Evolutionary conservation across 2,329 filamentous ascomycete genomes (phyloP), one percentile per base, ranked within the genome.

Genomic region (Clonostachys rhizophaga): DNA sequence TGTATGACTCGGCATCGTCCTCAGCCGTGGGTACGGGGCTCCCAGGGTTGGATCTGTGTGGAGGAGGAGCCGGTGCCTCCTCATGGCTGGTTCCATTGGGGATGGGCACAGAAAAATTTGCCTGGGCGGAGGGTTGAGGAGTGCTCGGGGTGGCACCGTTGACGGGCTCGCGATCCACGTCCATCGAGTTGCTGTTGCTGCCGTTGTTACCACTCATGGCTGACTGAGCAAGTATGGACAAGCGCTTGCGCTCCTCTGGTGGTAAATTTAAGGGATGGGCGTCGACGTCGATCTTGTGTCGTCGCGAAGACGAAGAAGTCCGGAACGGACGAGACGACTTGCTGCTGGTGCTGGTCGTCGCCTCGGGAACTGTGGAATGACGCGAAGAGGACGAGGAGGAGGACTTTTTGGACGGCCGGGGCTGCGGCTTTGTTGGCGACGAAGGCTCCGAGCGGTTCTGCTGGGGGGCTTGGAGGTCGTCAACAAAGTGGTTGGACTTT

Each of bases 181-280:
- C 88, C 86, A 92, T 91, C 50, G 86, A 83, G 58, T 30, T 30
- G 24, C 74, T 30, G 36, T 48, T 48, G 42, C 36, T 40, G 24
- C 24, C 9, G 14, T 8, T 80, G 53, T 79, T 72, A 53, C 75
- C 74, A 57, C 71, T 83, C 78, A 81, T 78, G 58, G 66, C 67
- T 55, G 64, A 59, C 60, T 71, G 76, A 53, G 84, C 85, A 52
- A 90, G 76, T 56, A 77, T 78, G 43, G 86, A 89, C 49, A 88
- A 69, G 52, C 89, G 83, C 66, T 88, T 87, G 30, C 47, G 81
- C 76, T 96, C 86, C 72, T 96, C 91, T 42, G 91, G 91, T 3
- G 87, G 90, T 18, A 95, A 81, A 61, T 96, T 96, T 45, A 96
- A 79, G 37, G 92, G 92, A 66, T 96, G 91, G 4, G 83, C 86